Evolutionary conservation across 2,329 filamentous ascomycete genomes (phyloP).

Genomic region (Paecilomyces variotii): DNA sequence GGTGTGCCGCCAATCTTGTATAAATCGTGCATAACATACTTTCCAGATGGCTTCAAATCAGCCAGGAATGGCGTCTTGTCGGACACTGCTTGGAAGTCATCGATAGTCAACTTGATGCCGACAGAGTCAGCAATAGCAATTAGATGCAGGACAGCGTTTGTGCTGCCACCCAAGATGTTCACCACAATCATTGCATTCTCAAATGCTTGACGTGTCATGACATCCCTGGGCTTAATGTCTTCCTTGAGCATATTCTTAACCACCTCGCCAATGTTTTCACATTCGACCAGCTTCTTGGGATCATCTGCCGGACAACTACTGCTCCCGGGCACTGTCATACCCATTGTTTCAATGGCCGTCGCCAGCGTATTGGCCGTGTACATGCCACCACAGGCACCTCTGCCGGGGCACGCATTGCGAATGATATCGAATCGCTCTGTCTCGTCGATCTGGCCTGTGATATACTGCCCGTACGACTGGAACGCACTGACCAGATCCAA

Average conservation of each 20-base stretch:
- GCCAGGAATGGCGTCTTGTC: constrained; percentile 63
- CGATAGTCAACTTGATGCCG: not conserved
- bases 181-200: not conserved
- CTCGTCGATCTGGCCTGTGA: not conserved
- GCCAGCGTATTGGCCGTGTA: not conserved
- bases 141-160: not conserved
- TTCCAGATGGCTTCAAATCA: constrained; percentile 59
- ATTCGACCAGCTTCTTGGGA: not conserved
- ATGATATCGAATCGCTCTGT: not conserved
- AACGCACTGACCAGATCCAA: not conserved
- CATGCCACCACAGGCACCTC: not conserved
- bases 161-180: not conserved
- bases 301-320: not conserved
- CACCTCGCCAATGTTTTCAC: not conserved
- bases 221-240: not conserved
- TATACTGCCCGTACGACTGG: not conserved
- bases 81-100: constrained; percentile 57
- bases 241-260: not conserved
- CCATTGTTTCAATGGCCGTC: not conserved
- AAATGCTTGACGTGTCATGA: not conserved
- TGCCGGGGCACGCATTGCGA: not conserved
- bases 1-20: constrained; percentile 38
- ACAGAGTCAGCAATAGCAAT: not conserved
- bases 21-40: constrained; percentile 40
- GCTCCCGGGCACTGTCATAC: not conserved